Conservation (phyloP, 805 yeast species). For the Metschnikowia colocasiae region DNA sequence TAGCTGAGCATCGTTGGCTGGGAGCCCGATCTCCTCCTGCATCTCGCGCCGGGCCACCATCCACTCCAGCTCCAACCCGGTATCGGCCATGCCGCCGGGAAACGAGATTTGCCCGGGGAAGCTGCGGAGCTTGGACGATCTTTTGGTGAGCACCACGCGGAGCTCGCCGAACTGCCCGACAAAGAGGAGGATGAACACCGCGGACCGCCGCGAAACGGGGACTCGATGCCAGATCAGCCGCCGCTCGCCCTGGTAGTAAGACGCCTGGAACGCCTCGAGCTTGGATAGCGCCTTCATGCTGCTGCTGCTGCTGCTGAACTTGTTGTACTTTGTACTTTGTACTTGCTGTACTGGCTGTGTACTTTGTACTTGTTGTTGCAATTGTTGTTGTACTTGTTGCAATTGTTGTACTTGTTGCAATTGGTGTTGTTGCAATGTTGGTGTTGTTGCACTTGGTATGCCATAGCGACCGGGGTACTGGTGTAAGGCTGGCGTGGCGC, state of each 20-base stretch:
- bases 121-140: constrained; percentile 63
- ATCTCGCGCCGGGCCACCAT: constrained; percentile 79
- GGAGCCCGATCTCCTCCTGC: constrained; percentile 81
- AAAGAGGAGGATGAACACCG: constrained; percentile 74
- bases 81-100: constrained; percentile 93
- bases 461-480: no score
- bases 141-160: constrained; percentile 71
- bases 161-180: constrained; percentile 71
- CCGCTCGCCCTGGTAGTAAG: constrained; percentile 27
- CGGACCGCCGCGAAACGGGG: constrained; percentile 68
- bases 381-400: no score
- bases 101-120: constrained; percentile 90
- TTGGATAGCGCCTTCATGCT: neutral
- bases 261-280: constrained; percentile 13
- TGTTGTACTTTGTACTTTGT: no score
- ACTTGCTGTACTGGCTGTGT: no score
- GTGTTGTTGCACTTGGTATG: no score
- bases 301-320: no score
- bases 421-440: no score
- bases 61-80: constrained; percentile 60
- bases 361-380: no score
- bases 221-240: constrained; percentile 57
- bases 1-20: constrained; percentile 42
- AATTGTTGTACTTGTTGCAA: no score
- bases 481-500: no score